Evolutionary conservation across 306 rosid genomes (phyloP).

Genomic region (Hippophae rhamnoides): DNA sequence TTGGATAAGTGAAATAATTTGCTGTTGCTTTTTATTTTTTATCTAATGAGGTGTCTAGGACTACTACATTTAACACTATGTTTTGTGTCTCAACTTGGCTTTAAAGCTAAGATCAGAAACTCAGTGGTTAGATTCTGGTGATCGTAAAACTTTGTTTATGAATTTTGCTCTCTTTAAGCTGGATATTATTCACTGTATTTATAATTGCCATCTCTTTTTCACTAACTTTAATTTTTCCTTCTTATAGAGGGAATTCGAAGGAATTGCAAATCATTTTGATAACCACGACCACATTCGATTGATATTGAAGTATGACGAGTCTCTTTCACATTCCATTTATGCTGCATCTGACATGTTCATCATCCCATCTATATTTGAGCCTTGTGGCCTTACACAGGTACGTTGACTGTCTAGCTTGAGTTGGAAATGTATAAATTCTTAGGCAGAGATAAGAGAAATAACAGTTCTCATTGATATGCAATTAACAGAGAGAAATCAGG

Average conservation of each 20-base stretch:
- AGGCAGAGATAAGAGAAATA: no score
- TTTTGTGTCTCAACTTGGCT: no score
- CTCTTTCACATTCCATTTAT: constrained; percentile 80
- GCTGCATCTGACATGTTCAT: constrained; percentile 94
- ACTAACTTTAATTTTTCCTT: constrained; percentile 9
- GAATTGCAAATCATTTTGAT: constrained; percentile 63
- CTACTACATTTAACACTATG: no score
- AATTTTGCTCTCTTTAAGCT: background rate
- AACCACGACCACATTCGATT: constrained; percentile 65
- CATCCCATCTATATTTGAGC: constrained; percentile 94
- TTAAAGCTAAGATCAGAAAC: no score
- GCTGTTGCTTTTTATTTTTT: no score
- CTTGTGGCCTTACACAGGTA: constrained; percentile 99
- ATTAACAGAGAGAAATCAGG: background rate
- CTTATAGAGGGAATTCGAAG: constrained; percentile 78
- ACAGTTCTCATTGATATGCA: no score
- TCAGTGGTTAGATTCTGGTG: no score
- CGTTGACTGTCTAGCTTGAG: constrained; percentile 7
- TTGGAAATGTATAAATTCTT: no score
- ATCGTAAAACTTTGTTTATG: no score
- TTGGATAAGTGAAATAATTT: no score
- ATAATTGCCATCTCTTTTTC: constrained; percentile 1
- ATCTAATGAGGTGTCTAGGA: no score
- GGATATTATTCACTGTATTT: background rate
- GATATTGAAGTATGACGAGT: constrained; percentile 79